Base-by-base conservation (phyloP, 2,329 filamentous ascomycete genomes). In the Colletotrichum euphorbiae region DNA sequence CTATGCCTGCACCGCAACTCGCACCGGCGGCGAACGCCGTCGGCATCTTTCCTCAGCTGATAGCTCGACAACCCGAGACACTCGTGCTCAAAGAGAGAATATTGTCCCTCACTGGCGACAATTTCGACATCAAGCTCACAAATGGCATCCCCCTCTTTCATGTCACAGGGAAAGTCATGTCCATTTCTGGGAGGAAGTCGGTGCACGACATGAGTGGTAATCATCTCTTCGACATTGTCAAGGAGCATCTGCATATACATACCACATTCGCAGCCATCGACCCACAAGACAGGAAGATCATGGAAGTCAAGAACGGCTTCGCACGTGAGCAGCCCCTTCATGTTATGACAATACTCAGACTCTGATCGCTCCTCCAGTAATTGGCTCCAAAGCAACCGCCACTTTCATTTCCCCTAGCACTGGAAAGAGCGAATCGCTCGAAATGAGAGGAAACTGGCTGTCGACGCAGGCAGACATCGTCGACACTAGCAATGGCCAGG, bases 401-500 rank as follows among this genome's bases (percentile, higher is more conserved):
- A 85, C 82, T 0, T 91, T 92, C 74, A 84, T 79, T n/a, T 86
- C 85, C 17, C 72, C 75, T 0, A 71, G 76, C 12, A 79, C 79
- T 24, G 84, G 83, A 52, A 76, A 78, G 36, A 71, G 75, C 1
- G 80, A 86, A 65, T 78, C 80, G 6, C 77, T 91, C 17, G 73
- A 80, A 15, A 87, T 92, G 81, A 86, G 85, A 71, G 90, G 90
- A 38, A 84, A 89, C 73, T 91, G 84, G 82, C 80, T 87, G 52
- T 86, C 90, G 73, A 83, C 81, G 1, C 77, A 72, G 3, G 89
- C 88, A 4, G 82, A 86, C 8, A 91, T 93, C 70, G 79, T 81
- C 6, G 83, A 89, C 70, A 78, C 84, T 56, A 77, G 79, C 13
- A 83, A 77, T 5, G 83, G 84, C 4, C 77, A 81, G 6, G 77